Evolutionary conservation across 2,329 filamentous ascomycete genomes (phyloP), one percentile per base, ranked within the genome.

Genomic region (Stenocarpella maydis): DNA sequence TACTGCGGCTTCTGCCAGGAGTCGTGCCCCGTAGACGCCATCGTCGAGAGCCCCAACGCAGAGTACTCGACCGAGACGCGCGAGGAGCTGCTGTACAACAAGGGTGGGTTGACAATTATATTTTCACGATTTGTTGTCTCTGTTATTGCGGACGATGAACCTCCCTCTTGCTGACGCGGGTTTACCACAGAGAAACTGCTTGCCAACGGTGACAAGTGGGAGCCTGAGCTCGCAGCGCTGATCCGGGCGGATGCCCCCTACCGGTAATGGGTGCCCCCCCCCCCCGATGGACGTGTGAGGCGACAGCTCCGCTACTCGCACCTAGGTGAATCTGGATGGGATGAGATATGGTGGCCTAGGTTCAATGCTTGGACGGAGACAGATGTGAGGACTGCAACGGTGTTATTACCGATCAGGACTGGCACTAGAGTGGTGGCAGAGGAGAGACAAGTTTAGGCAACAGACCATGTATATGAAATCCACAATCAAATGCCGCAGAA

Each of bases 1-100:
- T 99, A 98, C 90, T 98, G 96, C 82, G 96, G 96, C 64, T 97
- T 97, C 85, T 98, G 96, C 89, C 95, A 98, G 86, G 96, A 99
- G 86, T 97, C 93, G 74, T 99, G 96, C 85, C 96, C 96, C 53
- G 96, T 99, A 67, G 96, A 99, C 83, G 96, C 96, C 71, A 99
- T 88, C 74, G 87, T 90, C 68, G 87, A 89, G 81, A 87, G 84
- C 60, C 87, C 87, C 74, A 89, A 89, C 75, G 86, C 87, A 75
- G 87, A 90, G 79, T 89, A 90, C 75, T 84, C 87, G 50, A 89
- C 87, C 47, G 87, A 89, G 83, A 89, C 87, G 73, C 90, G 95
- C 79, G 95, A 99, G 83, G 95, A 98, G 86, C 84, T 98, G 77
- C 83, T 98, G 76, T 98, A 98, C 87, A 98, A 98, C 86, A 98